Conservation (phyloP, 306 rosid species). For the Dryas octopetala region DNA sequence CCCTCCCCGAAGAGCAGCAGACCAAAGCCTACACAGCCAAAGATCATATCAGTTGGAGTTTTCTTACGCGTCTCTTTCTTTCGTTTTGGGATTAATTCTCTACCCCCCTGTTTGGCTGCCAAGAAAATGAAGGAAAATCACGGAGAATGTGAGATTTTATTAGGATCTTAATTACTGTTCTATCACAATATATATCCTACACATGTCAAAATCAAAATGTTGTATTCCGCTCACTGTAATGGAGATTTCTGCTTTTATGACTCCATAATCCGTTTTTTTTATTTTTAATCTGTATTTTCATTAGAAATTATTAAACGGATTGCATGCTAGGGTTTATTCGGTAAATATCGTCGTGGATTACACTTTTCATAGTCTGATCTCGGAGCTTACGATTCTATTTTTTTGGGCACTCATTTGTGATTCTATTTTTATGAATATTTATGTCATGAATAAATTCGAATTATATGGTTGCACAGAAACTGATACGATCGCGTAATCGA, state of each 20-base stretch:
- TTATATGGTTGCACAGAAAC: slow-evolving; percentile 20
- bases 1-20: neutral
- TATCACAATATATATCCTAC: neutral
- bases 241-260: neutral
- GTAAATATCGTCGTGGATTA: neutral
- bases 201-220: neutral
- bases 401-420: neutral
- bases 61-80: slow-evolving; percentile 4
- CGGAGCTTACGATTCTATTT: neutral
- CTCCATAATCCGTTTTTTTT: neutral
- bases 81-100: slow-evolving; percentile 8
- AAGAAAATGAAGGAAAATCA: slow-evolving; percentile 19
- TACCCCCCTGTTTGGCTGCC: slow-evolving; percentile 10
- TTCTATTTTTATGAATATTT: slow-evolving; percentile 5
- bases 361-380: neutral
- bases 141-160: slow-evolving; percentile 1
- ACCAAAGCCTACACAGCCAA: neutral
- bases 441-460: neutral
- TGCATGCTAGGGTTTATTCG: neutral
- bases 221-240: neutral
- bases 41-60: neutral
- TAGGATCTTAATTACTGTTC: neutral
- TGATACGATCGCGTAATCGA: slow-evolving; percentile 29
- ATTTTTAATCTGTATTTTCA: neutral
- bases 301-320: neutral